Evolutionary conservation across 257 asterid genomes (phyloP).

Genomic region (Capsicum baccatum): DNA sequence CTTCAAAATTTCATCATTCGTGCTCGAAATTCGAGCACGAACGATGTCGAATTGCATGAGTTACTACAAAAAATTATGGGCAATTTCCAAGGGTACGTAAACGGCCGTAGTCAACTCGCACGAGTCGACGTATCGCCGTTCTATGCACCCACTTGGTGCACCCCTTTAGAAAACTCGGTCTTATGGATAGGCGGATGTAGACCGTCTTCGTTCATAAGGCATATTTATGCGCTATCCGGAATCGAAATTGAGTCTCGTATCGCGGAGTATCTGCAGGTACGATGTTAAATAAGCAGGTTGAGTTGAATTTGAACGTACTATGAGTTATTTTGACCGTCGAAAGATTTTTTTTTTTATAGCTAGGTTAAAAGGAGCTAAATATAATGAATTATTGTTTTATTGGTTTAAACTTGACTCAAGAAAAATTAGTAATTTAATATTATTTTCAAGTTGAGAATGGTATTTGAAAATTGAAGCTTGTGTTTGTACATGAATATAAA

Average conservation of each 20-base stretch:
- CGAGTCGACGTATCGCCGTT: slow-evolving; percentile 29
- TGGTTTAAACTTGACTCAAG: no score
- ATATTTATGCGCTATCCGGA: slow-evolving; percentile 38
- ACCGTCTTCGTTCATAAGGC: slow-evolving; percentile 45
- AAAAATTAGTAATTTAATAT: no score
- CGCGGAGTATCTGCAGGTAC: background rate
- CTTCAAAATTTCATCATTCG: background rate
- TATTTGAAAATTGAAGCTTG: no score
- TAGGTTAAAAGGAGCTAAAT: background rate
- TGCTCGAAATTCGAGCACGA: background rate
- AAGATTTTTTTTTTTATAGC: background rate
- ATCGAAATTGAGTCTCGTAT: slow-evolving; percentile 30
- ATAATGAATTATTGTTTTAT: background rate
- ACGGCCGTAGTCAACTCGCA: slow-evolving; percentile 30
- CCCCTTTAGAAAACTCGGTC: slow-evolving; percentile 43
- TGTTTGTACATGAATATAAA: no score
- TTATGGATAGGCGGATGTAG: slow-evolving; percentile 55
- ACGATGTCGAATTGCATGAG: background rate
- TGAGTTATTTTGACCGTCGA: fast-evolving
- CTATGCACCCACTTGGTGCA: slow-evolving; percentile 49
- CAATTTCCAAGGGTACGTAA: slow-evolving; percentile 36
- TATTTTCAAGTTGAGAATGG: no score
- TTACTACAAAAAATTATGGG: slow-evolving; percentile 29
- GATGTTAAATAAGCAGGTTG: background rate
- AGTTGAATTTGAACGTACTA: background rate